Evolutionary conservation across 331 rosid genomes (phyloP).

Genomic region (Cydonia oblonga): DNA sequence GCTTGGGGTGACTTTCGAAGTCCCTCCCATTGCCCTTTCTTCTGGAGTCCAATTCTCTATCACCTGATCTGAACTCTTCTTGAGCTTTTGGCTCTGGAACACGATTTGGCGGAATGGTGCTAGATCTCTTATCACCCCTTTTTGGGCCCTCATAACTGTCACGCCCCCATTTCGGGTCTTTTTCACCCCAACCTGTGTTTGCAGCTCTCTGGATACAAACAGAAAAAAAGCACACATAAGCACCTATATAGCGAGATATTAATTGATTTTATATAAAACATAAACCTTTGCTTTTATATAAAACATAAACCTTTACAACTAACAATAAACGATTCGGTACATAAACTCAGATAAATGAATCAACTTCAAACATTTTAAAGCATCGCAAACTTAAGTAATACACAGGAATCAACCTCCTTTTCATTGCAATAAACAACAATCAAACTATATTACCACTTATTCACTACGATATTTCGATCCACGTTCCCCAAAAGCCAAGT

Average conservation of each 20-base stretch:
- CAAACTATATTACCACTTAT: neutral
- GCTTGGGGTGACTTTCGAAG: conserved; percentile 24
- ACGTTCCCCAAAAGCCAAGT: neutral
- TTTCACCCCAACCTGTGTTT: conserved; percentile 83
- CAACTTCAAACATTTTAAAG: neutral
- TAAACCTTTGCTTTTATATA: neutral
- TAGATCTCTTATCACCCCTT: conserved; percentile 28
- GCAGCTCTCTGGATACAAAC: conserved; percentile 71
- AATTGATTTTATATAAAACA: neutral
- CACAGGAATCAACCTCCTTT: neutral
- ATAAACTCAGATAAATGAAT: neutral
- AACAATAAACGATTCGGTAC: neutral
- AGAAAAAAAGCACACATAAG: conserved; percentile 11
- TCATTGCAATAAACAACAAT: neutral
- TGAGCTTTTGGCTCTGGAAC: conserved; percentile 18
- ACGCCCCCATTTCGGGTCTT: conserved; percentile 59
- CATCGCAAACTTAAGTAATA: neutral
- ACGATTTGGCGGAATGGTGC: conserved; percentile 15
- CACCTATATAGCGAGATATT: neutral
- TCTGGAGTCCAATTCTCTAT: too few relatives aligned
- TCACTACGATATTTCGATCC: neutral
- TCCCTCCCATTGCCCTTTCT: neutral
- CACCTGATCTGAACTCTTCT: conserved; percentile 7
- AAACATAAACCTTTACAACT: neutral
- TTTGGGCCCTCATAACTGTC: conserved; percentile 53